Evolutionary conservation across 441 rosid species (phyloP).

Genomic region (Theobroma grandiflorum): DNA sequence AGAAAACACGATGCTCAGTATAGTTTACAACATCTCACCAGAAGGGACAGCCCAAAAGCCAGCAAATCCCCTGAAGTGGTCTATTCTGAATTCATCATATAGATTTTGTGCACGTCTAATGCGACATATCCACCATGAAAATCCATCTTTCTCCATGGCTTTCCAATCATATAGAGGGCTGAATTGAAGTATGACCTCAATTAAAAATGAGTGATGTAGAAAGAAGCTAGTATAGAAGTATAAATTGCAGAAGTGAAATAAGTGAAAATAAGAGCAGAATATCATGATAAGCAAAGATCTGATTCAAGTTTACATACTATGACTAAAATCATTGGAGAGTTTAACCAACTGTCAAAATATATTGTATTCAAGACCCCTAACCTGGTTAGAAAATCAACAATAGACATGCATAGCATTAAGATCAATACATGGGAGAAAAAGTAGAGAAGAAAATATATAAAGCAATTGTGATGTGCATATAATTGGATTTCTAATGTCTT

Average conservation of each 20-base stretch:
- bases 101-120: slow-evolving; percentile 76
- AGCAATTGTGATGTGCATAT: neutral
- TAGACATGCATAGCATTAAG: neutral
- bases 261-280: slow-evolving; percentile 11
- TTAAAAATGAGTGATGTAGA: slow-evolving; percentile 25
- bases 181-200: slow-evolving; percentile 33
- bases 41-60: slow-evolving; percentile 97
- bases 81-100: slow-evolving; percentile 91
- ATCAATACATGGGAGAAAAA: slow-evolving; percentile 2
- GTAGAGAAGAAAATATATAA: neutral
- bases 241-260: neutral
- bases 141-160: slow-evolving; percentile 87
- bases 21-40: slow-evolving; percentile 58
- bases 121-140: slow-evolving; percentile 91
- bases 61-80: slow-evolving; percentile 98
- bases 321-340: neutral
- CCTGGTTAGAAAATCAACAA: neutral
- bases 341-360: neutral
- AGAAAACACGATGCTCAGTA: slow-evolving; percentile 17
- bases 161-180: slow-evolving; percentile 98
- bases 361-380: slow-evolving; percentile 10
- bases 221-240: slow-evolving; percentile 8
- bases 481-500: neutral
- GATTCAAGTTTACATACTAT: neutral
- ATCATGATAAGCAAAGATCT: neutral